Conservation (phyloP, 305 asterid species). For the Fraxinus sp. region DNA sequence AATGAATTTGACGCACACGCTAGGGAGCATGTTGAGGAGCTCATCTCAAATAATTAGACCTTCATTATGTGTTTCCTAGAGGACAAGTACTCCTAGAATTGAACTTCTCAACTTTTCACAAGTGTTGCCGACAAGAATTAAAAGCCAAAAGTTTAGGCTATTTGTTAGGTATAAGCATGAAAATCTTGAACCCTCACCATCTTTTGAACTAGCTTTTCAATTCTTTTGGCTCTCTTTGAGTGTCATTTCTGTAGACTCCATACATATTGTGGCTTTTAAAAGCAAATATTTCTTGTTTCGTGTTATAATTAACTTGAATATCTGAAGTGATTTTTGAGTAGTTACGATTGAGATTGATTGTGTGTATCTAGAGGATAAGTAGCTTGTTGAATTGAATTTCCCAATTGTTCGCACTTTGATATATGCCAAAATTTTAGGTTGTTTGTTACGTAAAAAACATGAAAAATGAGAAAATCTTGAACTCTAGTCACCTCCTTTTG, state of each 20-base stretch:
- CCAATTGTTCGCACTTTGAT: neutral
- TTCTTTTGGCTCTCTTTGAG: neutral
- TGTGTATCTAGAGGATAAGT: neutral
- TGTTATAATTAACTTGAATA: neutral
- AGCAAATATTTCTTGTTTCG: neutral
- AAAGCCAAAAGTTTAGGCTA: slow-evolving; percentile 21
- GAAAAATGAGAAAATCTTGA: neutral
- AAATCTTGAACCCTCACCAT: slow-evolving; percentile 6
- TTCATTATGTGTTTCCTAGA: neutral
- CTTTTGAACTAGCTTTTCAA: slow-evolving; percentile 18
- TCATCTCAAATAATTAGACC: neutral
- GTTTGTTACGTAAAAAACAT: neutral
- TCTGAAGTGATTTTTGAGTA: neutral
- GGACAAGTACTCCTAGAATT: neutral
- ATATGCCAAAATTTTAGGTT: neutral
- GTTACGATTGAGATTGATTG: neutral
- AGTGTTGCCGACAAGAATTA: neutral
- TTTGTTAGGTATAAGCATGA: neutral
- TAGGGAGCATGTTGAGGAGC: neutral
- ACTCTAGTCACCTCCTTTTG: neutral
- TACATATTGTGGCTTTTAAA: neutral
- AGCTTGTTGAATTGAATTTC: neutral
- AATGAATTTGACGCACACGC: neutral
- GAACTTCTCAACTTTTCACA: neutral
- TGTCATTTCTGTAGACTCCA: neutral